Base-by-base conservation (phyloP, 2,329 filamentous ascomycete genomes). In the Apiospora sp. region DNA sequence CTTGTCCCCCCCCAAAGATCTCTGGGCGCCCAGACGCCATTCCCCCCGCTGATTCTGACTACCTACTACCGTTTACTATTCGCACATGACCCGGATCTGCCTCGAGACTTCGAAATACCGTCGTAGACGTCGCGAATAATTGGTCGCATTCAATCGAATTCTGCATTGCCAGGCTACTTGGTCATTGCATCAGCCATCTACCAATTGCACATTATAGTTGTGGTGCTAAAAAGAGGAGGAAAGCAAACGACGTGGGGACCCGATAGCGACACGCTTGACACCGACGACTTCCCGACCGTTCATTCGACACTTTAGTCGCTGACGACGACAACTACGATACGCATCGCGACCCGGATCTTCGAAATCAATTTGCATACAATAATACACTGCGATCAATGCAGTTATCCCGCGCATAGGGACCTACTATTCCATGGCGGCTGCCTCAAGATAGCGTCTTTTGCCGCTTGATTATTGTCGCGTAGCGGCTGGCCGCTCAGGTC, bases 351-450 rank as follows among this genome's bases (percentile, higher is more conserved):
- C 7, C 58, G 19, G 37, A 64, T 19, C 16, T 10, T 5, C n/a
- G 24, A 44, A 64, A 6, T 30, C 30, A 41, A 41, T 14, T 37
- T 27, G n/a, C 34, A 41, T 19, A 5, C 22, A 19, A 27, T 34
- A 22, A n/a, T 41, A 43, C 34, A 64, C 58, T 41, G 58, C 58
- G 58, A 41, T 41, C 34, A 41, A 64, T 64, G 30, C 58, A 48
- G 37, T 58, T 49, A 34, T 70, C 51, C 64, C 70, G 67, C 64
- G 69, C 67, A 46, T 71, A 73, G 78, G 78, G 76, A 76, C 71
- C 73, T 70, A 71, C 27, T 69, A 72, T 81, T 80, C 80, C 77
- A 82, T 82, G 81, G 81, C 80, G 80, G 78, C 73, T 76, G 73
- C 71, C 73, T 75, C 76, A 68, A 76, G 78, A 77, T 80, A 80